Evolutionary conservation across 2,329 filamentous ascomycete genomes (phyloP).

Genomic region (Aspergillus brunneoviolaceus): DNA sequence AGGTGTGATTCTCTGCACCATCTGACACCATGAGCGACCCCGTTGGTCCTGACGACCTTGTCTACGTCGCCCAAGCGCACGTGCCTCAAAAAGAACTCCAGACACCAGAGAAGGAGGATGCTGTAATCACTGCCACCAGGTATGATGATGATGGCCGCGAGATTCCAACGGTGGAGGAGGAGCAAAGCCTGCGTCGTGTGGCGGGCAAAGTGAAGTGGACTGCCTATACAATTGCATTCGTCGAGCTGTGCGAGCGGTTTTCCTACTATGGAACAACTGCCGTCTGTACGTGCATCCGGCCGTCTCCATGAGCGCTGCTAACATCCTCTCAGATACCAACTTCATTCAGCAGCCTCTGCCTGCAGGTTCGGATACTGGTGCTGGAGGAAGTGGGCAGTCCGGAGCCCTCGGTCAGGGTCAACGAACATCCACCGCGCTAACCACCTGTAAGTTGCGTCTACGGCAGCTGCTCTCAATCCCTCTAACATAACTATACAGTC

Average conservation of each 20-base stretch:
- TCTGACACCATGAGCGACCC: constrained; percentile 13
- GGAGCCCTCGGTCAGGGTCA: constrained; percentile 62
- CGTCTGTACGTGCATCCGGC: constrained; percentile 53
- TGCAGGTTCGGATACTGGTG: constrained; percentile 55
- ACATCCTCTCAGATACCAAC: constrained; percentile 53
- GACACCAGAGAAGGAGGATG: constrained; percentile 9
- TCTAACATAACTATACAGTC: constrained; percentile 29
- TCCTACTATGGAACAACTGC: constrained; percentile 73
- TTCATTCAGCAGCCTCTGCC: constrained; percentile 61
- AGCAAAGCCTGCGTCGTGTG: constrained; percentile 37
- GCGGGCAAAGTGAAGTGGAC: constrained; percentile 57
- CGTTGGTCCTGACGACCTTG: constrained; percentile 5
- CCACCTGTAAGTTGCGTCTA: constrained; percentile 39
- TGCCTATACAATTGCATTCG: constrained; percentile 69
- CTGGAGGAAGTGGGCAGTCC: constrained; percentile 30
- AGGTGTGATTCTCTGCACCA: neutral
- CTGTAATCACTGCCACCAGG: constrained; percentile 1
- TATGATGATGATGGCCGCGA: constrained; percentile 11
- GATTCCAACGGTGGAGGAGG: constrained; percentile 36
- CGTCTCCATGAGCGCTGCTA: constrained; percentile 3
- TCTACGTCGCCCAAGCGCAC: constrained; percentile 11
- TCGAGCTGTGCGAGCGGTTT: constrained; percentile 74
- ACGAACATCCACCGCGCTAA: constrained; percentile 55
- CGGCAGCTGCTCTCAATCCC: too few species aligned
- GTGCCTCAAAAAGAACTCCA: constrained; percentile 2